Evolutionary conservation across 257 asterid species (phyloP).

Genomic region (Scutellaria galericulata): DNA sequence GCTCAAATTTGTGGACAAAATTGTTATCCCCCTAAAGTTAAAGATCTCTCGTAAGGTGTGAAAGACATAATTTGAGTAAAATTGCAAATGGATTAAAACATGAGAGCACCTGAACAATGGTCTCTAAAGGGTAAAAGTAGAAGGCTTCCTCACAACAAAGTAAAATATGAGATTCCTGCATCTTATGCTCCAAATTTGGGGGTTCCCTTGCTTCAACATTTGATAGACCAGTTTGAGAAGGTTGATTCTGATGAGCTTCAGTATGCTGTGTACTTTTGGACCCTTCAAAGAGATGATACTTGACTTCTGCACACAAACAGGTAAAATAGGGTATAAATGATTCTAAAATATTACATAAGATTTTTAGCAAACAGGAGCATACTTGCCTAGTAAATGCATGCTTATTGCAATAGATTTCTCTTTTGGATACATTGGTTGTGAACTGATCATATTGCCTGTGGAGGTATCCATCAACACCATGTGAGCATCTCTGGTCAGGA

Average conservation of each 20-base stretch:
- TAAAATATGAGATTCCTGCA: slow-evolving; percentile 54
- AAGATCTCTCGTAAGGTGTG: slow-evolving; percentile 38
- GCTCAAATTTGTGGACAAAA: slow-evolving; percentile 54
- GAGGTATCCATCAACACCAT: slow-evolving; percentile 62
- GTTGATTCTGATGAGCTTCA: slow-evolving; percentile 45
- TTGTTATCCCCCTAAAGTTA: slow-evolving; percentile 59
- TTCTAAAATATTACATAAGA: slow-evolving; percentile 26
- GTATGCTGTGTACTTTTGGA: slow-evolving; percentile 44
- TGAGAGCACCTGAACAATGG: slow-evolving; percentile 65
- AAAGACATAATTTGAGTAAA: slow-evolving; percentile 25
- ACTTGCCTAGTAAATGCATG: slow-evolving; percentile 80
- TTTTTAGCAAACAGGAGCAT: slow-evolving; percentile 30
- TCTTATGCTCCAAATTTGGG: slow-evolving; percentile 37
- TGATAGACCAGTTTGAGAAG: slow-evolving; percentile 42
- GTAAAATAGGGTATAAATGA: slow-evolving; percentile 37
- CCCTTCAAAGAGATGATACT: slow-evolving; percentile 48
- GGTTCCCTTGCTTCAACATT: slow-evolving; percentile 41
- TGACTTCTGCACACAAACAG: slow-evolving; percentile 54
- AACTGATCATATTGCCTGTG: slow-evolving; percentile 56
- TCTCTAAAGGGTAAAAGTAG: slow-evolving; percentile 54
- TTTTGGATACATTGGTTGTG: slow-evolving; percentile 55
- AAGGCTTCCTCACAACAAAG: slow-evolving; percentile 79
- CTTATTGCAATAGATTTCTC: slow-evolving; percentile 67
- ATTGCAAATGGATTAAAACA: slow-evolving; percentile 26
- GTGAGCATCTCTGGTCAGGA: slow-evolving; percentile 70